phyloP scores from a whole-genome alignment of 495 filamentous ascomycete genomes.

The Talaromyces adpressus region DNA sequence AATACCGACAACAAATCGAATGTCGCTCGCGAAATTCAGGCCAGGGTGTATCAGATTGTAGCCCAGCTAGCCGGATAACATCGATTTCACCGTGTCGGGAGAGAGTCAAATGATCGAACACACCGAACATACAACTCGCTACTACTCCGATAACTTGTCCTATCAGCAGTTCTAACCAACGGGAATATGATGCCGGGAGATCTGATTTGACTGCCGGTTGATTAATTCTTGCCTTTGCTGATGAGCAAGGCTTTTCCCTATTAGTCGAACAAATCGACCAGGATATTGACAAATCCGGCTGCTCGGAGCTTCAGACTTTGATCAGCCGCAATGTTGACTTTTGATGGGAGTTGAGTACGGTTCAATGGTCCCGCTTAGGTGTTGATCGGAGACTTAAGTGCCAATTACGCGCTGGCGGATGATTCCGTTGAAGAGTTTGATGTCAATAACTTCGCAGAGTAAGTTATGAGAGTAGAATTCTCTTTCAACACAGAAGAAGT shows the following conservation, averaged over 20 bases:
- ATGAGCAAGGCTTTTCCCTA: background rate
- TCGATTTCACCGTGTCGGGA: background rate
- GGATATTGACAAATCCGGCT: background rate
- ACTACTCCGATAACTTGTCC: background rate
- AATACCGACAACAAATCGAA: conserved; percentile 1
- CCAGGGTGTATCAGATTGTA: background rate
- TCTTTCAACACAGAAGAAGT: too few relatives aligned
- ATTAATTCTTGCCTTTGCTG: background rate
- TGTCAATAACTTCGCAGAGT: background rate
- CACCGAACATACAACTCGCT: background rate
- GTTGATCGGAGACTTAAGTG: background rate
- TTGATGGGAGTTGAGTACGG: background rate
- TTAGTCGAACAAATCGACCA: background rate
- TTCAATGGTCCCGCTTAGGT: background rate
- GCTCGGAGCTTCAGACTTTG: background rate
- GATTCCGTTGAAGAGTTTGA: background rate
- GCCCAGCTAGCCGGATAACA: background rate
- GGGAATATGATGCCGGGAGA: background rate
- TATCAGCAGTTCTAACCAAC: background rate
- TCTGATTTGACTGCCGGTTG: background rate
- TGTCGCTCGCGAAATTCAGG: background rate
- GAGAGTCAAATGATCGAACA: background rate
- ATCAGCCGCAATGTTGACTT: background rate
- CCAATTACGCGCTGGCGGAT: background rate
- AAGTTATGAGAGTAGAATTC: background rate